A percentile compares a stretch with the other conserved stretches of the same genome.
These are phyloP conservation scores for Pleurostoma richardsiae DNA, from an alignment of 2,329 filamentous ascomycete species.

Conservation along the genomic window DNA sequence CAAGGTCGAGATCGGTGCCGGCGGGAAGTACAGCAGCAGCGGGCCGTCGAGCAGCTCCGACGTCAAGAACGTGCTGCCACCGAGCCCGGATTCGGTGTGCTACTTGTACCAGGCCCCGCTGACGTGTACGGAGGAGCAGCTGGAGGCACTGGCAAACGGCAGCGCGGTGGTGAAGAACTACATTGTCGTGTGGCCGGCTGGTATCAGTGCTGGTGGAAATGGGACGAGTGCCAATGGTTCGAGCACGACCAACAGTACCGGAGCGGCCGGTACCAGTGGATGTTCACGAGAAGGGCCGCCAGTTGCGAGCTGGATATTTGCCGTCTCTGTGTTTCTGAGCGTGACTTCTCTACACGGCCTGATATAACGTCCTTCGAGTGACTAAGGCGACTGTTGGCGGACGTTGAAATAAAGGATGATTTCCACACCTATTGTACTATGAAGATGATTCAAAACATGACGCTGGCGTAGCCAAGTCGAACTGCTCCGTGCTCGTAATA, in stretches of 20 bases:
- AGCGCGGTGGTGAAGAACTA: conserved; percentile 39
- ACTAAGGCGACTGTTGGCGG: too few species aligned
- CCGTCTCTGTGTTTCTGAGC: neutral
- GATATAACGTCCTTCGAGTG: too few species aligned
- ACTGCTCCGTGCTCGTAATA: too few species aligned
- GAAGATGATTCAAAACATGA: too few species aligned
- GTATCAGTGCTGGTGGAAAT: neutral
- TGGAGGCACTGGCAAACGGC: conserved; percentile 32
- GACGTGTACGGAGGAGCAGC: conserved; percentile 38
- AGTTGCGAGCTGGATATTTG: neutral
- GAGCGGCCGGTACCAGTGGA: neutral
- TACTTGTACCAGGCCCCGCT: conserved; percentile 31
- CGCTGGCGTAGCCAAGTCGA: too few species aligned
- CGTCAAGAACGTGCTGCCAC: conserved; percentile 36
- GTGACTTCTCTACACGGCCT: too few species aligned
- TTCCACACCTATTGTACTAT: too few species aligned
- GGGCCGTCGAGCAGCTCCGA: conserved; percentile 32
- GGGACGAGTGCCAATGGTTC: neutral
- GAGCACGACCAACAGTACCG: neutral
- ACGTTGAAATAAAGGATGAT: too few species aligned
- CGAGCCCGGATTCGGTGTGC: conserved; percentile 30
- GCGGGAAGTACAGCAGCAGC: conserved; percentile 20
- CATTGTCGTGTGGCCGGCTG: conserved; percentile 22
- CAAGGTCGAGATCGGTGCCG: conserved; percentile 26
- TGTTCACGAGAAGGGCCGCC: neutral